Conservation (phyloP, 192 early-diverging fungal species). For the Podila horticola region DNA sequence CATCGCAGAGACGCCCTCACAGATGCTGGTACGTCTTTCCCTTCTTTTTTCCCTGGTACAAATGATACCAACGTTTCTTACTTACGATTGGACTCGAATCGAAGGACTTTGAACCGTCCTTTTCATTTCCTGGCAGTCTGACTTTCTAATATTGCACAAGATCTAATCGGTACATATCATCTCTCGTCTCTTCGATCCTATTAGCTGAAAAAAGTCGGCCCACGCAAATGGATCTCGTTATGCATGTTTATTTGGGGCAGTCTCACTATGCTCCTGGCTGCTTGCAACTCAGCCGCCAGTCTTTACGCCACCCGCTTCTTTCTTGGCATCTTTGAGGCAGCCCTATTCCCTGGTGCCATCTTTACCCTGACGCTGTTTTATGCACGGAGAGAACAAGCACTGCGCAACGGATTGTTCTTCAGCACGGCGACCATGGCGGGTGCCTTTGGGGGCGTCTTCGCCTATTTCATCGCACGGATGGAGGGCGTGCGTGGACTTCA, state of each 20-base stretch:
- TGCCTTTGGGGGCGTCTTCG: slow-evolving; percentile 70
- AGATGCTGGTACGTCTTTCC: neutral
- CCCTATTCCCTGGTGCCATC: slow-evolving; percentile 65
- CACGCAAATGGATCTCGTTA: slow-evolving; percentile 62
- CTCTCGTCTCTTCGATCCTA: slow-evolving; percentile 77
- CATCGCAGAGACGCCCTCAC: slow-evolving; percentile 4
- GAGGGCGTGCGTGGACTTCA: slow-evolving; percentile 56
- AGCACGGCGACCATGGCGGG: slow-evolving; percentile 58
- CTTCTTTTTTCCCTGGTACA: neutral
- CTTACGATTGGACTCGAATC: no score
- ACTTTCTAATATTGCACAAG: neutral
- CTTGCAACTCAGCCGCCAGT: slow-evolving; percentile 33
- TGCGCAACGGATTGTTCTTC: slow-evolving; percentile 63
- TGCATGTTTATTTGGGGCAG: slow-evolving; percentile 66
- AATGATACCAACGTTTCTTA: neutral
- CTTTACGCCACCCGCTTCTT: slow-evolving; percentile 64
- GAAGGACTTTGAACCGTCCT: neutral
- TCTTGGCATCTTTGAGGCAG: slow-evolving; percentile 64
- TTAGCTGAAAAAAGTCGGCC: slow-evolving; percentile 62
- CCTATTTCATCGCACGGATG: slow-evolving; percentile 66
- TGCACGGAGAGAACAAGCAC: slow-evolving; percentile 59
- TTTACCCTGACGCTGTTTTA: slow-evolving; percentile 66
- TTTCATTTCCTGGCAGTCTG: neutral
- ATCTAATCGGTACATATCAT: slow-evolving; percentile 39
- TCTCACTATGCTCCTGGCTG: slow-evolving; percentile 60